Percentiles rank a stretch among this genome's conserved stretches.
phyloP scores from a whole-genome alignment of 1,284 basidiomycete species.

The Leccinum subfulvum region DNA sequence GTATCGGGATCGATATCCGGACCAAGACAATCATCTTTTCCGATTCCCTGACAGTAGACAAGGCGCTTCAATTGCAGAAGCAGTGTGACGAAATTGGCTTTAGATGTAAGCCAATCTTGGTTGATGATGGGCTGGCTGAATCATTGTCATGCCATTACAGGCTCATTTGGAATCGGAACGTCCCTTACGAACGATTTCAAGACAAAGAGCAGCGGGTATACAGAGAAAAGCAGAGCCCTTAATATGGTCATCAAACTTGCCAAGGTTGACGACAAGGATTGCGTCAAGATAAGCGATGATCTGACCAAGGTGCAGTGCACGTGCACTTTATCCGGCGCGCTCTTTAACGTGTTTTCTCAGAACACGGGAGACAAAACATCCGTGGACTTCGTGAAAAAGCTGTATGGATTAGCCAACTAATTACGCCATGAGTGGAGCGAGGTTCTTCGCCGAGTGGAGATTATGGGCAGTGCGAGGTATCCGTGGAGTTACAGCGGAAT shows the following conservation, averaged over 20 bases:
- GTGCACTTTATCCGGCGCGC: neutral
- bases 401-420: conserved; percentile 25
- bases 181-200: conserved; percentile 87
- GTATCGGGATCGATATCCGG: conserved; percentile 61
- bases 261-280: conserved; percentile 69
- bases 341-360: conserved; percentile 18
- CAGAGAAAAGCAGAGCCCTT: conserved; percentile 71
- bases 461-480: neutral
- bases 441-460: neutral
- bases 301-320: conserved; percentile 66
- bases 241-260: conserved; percentile 94
- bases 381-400: conserved; percentile 27
- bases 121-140: neutral
- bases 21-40: conserved; percentile 81
- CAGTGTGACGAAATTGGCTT: conserved; percentile 78
- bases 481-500: neutral
- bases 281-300: conserved; percentile 93
- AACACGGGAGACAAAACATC: conserved; percentile 37
- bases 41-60: conserved; percentile 74
- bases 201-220: conserved; percentile 48
- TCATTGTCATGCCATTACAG: conserved; percentile 28
- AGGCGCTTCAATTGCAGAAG: conserved; percentile 66
- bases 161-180: conserved; percentile 90
- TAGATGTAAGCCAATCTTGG: conserved; percentile 45
- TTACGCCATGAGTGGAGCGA: neutral